Evolutionary conservation across 306 rosid genomes (phyloP).

Genomic region (Crotalaria pallida): DNA sequence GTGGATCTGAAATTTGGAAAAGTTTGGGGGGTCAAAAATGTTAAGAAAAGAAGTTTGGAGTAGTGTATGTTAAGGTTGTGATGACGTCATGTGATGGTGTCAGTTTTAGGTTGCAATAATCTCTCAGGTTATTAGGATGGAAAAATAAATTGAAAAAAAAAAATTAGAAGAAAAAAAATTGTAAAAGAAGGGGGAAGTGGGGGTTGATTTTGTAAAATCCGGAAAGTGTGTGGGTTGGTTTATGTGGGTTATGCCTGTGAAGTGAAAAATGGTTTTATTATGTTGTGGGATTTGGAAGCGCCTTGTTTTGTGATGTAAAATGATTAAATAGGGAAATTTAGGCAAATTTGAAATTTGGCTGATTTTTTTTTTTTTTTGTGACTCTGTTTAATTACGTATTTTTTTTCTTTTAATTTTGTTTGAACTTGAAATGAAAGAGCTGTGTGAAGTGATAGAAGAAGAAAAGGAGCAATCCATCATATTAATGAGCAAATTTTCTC

Average conservation of each 20-base stretch:
- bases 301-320: conserved; percentile 35
- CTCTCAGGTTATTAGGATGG: conserved; percentile 1
- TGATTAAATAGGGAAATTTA: not conserved
- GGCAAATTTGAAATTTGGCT: too few species aligned
- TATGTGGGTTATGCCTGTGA: not conserved
- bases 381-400: not conserved
- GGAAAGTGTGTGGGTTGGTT: conserved; percentile 8
- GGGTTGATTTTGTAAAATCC: conserved; percentile 33
- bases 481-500: not conserved
- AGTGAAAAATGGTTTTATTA: conserved; percentile 23
- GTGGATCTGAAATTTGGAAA: conserved; percentile 31
- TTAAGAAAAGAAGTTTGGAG: conserved; percentile 11
- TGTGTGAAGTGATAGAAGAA: not conserved
- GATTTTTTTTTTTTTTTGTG: too few species aligned
- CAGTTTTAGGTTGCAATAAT: conserved; percentile 35
- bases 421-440: not conserved
- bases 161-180: not conserved
- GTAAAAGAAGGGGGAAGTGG: not conserved
- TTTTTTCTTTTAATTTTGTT: not conserved
- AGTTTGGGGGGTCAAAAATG: conserved; percentile 33
- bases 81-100: not conserved
- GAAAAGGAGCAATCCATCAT: not conserved
- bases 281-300: conserved; percentile 17
- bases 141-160: not conserved
- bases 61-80: conserved; percentile 2